Percentiles rank a stretch among this genome's conserved stretches.
phyloP scores from a whole-genome alignment of 495 filamentous ascomycete species.

The Lineolata rhizophorae region DNA sequence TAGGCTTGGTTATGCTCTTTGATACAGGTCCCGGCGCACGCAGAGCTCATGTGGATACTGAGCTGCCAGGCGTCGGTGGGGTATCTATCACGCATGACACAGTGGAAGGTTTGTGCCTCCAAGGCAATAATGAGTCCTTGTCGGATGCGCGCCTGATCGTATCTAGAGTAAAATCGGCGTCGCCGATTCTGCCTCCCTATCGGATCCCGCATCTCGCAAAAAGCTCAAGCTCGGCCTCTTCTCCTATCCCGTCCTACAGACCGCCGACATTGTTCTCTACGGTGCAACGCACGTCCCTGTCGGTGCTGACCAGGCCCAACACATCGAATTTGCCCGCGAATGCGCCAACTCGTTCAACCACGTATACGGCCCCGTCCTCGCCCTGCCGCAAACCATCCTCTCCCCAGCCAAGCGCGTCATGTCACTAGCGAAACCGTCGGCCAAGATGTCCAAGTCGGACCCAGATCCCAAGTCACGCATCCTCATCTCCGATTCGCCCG shows the following conservation, averaged over 20 bases:
- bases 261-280: slow-evolving; percentile 82
- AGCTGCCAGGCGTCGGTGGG: slow-evolving; percentile 77
- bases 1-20: no score
- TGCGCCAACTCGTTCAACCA: slow-evolving; percentile 71
- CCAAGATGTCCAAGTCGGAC: slow-evolving; percentile 92
- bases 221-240: slow-evolving; percentile 76
- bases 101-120: slow-evolving; percentile 57
- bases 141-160: not conserved
- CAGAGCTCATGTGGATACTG: slow-evolving; percentile 90
- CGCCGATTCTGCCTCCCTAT: slow-evolving; percentile 27
- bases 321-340: slow-evolving; percentile 77
- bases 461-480: slow-evolving; percentile 47
- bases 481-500: slow-evolving; percentile 45
- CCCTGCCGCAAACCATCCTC: slow-evolving; percentile 49
- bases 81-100: slow-evolving; percentile 83
- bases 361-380: slow-evolving; percentile 38
- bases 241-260: slow-evolving; percentile 89
- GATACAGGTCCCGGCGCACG: slow-evolving; percentile 54
- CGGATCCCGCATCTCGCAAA: slow-evolving; percentile 28
- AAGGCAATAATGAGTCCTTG: not conserved
- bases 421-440: slow-evolving; percentile 52
- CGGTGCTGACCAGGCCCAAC: slow-evolving; percentile 80
- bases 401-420: slow-evolving; percentile 67
- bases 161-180: slow-evolving; percentile 9
- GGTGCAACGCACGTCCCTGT: slow-evolving; percentile 87